Base-by-base conservation (phyloP, 306 rosid genomes). In the Prunus dulcis region DNA sequence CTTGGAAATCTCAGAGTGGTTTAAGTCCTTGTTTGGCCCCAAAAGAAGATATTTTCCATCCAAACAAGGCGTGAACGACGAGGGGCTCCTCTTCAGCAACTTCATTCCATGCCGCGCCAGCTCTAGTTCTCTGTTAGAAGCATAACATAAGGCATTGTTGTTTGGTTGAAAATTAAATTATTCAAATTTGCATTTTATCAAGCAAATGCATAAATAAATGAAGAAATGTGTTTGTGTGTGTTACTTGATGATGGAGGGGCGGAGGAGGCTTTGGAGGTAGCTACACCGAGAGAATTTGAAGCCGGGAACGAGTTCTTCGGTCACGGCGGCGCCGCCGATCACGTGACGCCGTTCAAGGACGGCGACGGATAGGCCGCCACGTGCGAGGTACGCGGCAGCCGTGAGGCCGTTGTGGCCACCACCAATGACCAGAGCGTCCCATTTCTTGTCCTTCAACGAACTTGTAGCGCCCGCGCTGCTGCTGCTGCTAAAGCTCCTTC, bases 341-440 rank as follows among this genome's bases (percentile, higher is more conserved):
- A 92, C 72, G 83, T 88, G 93, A 15, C 97, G 98, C 49, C 97
- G 91, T 80, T 94, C 98, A 46, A 94, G 95, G 55, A 94, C 98
- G 1, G 92, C 97, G 27, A 90, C 96, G n/a, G 97, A 92, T 65
- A 92, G 97, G 18, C 96, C 97, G 9, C 76, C 91, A 1, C 97
- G 97, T 28, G 97, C 93, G 20, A 95, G 91, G 75, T 95, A 95
- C 2, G 98, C 92, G n/a, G 98, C 97, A 0, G 97, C 92, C 0
- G 93, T 90, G 78, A 95, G 88, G 69, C 98, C 98, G 82, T 95
- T 95, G 84, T 95, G 98, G 87, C 96, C 97, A 7, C 92, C 98
- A 67, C 98, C 98, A 74, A 95, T 83, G 41, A 95, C 58, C 10
- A 95, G 82, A 49, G 97, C 97, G 82, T 95, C 98, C 97, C 97